Base-by-base conservation (phyloP, 805 yeast genomes). In the Suhomyces sp. region DNA sequence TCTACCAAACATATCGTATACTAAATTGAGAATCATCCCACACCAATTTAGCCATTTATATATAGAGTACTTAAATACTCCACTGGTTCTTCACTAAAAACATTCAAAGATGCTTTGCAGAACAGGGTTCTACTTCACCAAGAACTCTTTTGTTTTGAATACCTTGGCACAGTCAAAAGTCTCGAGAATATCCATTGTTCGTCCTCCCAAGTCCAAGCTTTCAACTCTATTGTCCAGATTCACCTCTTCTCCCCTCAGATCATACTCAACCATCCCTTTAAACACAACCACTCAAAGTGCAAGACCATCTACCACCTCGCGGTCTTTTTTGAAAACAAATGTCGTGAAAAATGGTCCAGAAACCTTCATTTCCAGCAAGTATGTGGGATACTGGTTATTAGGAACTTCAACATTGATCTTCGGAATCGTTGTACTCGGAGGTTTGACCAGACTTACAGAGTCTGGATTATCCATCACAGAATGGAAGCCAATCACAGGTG, bases 401-500 rank as follows among this genome's bases (percentile, higher is more conserved):
- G 91, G 93, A 16, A 81, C 95, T 1, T 84, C 97, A 2, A 83
- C 84, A 0, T 65, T 93, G 11, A 96, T 93, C 1, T 93, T 93
- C 60, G 96, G 95, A 22, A 93, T 93, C 42, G 98, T 93, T 11
- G 81, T 93, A n/a, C 70, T 93, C 4, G 99, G 98, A 29, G 99
- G 99, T 1, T 70, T 93, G 29, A 93, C 98, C 0, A 76, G 99
- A 51, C 71, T 93, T 28, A 93, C 98, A 0, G 99, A 93, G 55
- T 86, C 96, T 0, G 99, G 98, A 0, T 69, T 93, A 29, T 84
- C 95, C 31, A 93, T 93, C 57, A 93, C 98, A 1, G 98, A 93
- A 56, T 93, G 99, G 99, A 87, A 81, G 58, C 99, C 99, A 1
- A 88, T 93, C 18, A 88, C 98, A 0, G 99, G 99, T 30, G 67